Evolutionary conservation across 805 yeast species (phyloP), one percentile per base, ranked within the genome.

Genomic region (Peterozyma toletana): DNA sequence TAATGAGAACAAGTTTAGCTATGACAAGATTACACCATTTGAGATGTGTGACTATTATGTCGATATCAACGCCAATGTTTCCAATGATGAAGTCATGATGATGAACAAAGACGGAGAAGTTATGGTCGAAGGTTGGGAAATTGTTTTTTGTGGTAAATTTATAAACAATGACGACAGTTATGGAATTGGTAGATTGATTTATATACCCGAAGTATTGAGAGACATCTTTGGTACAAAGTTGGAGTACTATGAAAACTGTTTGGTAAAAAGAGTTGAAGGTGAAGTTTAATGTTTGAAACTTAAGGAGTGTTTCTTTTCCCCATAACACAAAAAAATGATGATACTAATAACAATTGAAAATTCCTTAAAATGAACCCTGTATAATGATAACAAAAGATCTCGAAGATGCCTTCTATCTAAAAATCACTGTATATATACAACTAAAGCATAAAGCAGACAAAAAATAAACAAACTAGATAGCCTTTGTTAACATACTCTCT

Each of bases 401-500:
- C 7, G 27, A 21, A 21, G 27, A 21, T 21, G 27, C 7, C 27
- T 21, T 21, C 27, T 21, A 21, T 21, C 27, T 17, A 33, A 9
- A 36, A 33, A 37, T 39, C 31, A 38, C 36, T 17, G 21, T 40
- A 34, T 42, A 31, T 41, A 37, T 27, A 47, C 17, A 34, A 36
- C 11, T 14, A 35, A 16, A 29, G 30, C 9, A 33, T 34, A 14
- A 21, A 34, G 13, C 11, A 35, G 9, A 35, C 6, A 35, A 18
- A 27, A 33, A 40, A 30, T 14, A 33, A 11, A 16, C 2, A 13
- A 37, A 27, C 41, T 48, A 50, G 45, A 52, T 45, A 48, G 59
- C 52, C 62, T 79, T 83, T 54, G 78, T 80, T 55, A 89, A 74
- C 96, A 89, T 90, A 33, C 90, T 80, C 45, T 85, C 95, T 71